Evolutionary conservation across 202 grass and related monocot genomes (phyloP).

Genomic region (Carex sylvatica): DNA sequence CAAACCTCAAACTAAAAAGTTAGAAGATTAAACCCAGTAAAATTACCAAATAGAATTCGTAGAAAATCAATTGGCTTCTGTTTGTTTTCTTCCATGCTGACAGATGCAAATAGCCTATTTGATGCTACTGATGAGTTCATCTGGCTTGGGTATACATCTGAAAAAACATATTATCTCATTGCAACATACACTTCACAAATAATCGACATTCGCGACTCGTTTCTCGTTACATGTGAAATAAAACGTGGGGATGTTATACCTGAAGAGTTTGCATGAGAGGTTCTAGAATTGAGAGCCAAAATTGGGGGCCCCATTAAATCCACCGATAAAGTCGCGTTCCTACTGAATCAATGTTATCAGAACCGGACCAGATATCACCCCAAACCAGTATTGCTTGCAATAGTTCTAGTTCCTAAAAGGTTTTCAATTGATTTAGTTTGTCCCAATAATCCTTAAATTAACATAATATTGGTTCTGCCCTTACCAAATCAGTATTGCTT

Average conservation of each 20-base stretch:
- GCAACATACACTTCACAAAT: background rate
- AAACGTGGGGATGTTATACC: background rate
- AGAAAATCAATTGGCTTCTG: slow-evolving; percentile 25
- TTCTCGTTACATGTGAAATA: background rate
- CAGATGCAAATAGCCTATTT: slow-evolving; percentile 11
- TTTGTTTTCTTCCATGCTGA: slow-evolving; percentile 30
- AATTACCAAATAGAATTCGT: slow-evolving; percentile 21
- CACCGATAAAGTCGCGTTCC: background rate
- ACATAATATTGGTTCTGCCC: background rate
- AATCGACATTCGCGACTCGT: background rate
- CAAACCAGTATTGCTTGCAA: background rate
- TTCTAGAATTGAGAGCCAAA: slow-evolving; percentile 21
- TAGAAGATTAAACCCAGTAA: background rate
- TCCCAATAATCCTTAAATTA: background rate
- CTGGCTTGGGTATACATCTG: slow-evolving; percentile 5
- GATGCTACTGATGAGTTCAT: background rate
- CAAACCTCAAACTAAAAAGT: background rate
- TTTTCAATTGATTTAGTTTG: background rate
- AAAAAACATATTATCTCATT: background rate
- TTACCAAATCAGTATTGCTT: background rate
- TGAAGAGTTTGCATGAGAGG: background rate
- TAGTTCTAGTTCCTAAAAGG: background rate
- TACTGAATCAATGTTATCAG: too few relatives aligned
- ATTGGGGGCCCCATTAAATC: slow-evolving; percentile 18
- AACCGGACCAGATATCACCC: too few relatives aligned